phyloP scores from a whole-genome alignment of 2,329 filamentous ascomycete genomes.

The Cercospora sp. region DNA sequence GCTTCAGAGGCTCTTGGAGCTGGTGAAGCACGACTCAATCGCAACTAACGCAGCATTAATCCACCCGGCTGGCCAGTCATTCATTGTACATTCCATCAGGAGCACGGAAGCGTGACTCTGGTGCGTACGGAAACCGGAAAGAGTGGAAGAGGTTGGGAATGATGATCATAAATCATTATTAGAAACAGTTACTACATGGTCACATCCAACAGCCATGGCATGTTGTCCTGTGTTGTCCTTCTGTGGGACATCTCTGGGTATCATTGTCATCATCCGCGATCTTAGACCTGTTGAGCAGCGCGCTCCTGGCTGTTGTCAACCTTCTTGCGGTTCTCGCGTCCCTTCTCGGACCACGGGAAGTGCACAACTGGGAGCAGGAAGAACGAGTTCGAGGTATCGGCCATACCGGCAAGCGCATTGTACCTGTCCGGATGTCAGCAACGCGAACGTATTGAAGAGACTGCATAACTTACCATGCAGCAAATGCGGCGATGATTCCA shows the following conservation, averaged over 20 bases:
- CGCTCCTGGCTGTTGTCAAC: conserved; percentile 46
- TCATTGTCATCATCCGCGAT: background rate
- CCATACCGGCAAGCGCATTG: conserved; percentile 56
- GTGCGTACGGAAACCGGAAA: background rate
- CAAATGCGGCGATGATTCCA: conserved; percentile 54
- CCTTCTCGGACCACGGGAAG: conserved; percentile 90
- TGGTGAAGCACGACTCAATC: background rate
- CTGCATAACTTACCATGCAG: conserved; percentile 46
- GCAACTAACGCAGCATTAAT: background rate
- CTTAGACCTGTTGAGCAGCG: conserved; percentile 30
- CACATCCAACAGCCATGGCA: background rate
- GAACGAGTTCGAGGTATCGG: conserved; percentile 67
- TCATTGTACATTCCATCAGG: too few relatives aligned
- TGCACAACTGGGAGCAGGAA: conserved; percentile 89
- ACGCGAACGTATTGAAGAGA: background rate
- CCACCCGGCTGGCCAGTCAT: background rate
- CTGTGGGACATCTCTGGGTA: background rate
- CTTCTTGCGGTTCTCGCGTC: conserved; percentile 57
- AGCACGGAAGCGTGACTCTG: background rate
- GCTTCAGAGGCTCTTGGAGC: background rate
- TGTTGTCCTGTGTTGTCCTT: background rate
- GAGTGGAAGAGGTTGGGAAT: background rate
- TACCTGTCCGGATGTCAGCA: conserved; percentile 38
- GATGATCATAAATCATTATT: background rate
- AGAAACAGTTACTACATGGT: conserved; percentile 5